A percentile compares a stretch with the other conserved stretches of the same genome.
These are phyloP conservation scores for Quercus aquifolioides DNA, from an alignment of 306 rosid species.

Conservation along the genomic window DNA sequence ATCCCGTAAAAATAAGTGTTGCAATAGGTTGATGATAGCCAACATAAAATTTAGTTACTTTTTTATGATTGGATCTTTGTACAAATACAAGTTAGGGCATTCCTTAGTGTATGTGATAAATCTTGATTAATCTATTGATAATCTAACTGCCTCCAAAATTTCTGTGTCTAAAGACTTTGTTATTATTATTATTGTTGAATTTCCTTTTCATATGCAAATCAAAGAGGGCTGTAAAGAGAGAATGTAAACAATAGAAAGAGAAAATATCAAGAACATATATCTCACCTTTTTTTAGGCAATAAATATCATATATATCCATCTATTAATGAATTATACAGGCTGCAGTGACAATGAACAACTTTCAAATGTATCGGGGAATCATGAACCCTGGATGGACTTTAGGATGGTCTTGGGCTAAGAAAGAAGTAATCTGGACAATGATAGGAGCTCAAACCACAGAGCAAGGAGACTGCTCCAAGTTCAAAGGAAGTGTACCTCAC, in stretches of 20 bases:
- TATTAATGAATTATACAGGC: slow-evolving; percentile 43
- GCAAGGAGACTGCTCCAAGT: slow-evolving; percentile 82
- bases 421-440: slow-evolving; percentile 67
- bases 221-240: neutral
- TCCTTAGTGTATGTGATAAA: too few species aligned
- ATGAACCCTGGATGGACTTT: slow-evolving; percentile 70
- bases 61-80: too few species aligned
- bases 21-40: too few species aligned
- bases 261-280: neutral
- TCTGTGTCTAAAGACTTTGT: too few species aligned
- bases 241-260: neutral
- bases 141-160: too few species aligned
- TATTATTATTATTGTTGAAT: too few species aligned
- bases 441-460: slow-evolving; percentile 80
- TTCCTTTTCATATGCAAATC: neutral
- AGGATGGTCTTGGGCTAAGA: slow-evolving; percentile 83
- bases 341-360: slow-evolving; percentile 71
- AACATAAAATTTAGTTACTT: too few species aligned
- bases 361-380: slow-evolving; percentile 63
- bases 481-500: slow-evolving; percentile 61
- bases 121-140: too few species aligned
- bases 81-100: too few species aligned
- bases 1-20: too few species aligned
- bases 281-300: neutral
- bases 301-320: neutral